Percentiles rank a stretch among this genome's conserved stretches.
Conservation (phyloP, 176 grass and related monocot genomes). For the sorghum (Sorghum bicolor) region DNA sequence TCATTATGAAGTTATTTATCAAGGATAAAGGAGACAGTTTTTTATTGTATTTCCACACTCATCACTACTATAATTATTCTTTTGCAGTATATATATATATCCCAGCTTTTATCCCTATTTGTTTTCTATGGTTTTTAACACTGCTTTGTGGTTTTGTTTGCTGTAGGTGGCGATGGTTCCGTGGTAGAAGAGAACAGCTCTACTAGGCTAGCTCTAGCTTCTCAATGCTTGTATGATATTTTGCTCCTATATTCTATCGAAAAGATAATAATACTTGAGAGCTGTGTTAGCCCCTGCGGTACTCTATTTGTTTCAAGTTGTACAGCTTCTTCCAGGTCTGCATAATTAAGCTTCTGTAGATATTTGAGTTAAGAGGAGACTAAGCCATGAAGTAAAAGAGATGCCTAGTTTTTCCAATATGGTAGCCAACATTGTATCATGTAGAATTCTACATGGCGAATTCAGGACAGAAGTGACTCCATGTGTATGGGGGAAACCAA, state of each 20-base stretch:
- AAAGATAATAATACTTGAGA: constrained; percentile 13
- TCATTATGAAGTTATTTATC: background rate
- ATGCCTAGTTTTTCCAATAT: constrained; percentile 24
- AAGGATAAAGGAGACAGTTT: background rate
- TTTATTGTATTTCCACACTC: background rate
- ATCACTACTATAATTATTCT: constrained; percentile 7
- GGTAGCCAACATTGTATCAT: constrained; percentile 10
- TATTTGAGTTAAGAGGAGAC: constrained; percentile 30
- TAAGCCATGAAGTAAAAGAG: background rate
- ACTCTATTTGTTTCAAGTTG: constrained; percentile 18
- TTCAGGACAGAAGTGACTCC: constrained; percentile 3
- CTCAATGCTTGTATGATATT: constrained; percentile 36
- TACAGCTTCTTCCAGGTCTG: constrained; percentile 15
- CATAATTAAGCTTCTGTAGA: constrained; percentile 33
- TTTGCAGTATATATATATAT: background rate
- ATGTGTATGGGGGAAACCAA: constrained; percentile 16
- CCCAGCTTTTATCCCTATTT: background rate
- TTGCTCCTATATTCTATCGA: constrained; percentile 7
- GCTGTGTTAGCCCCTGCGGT: constrained; percentile 11
- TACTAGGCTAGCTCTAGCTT: constrained; percentile 38
- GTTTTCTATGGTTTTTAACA: constrained; percentile 6
- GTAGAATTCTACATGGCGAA: constrained; percentile 9
- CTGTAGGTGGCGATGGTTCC: constrained; percentile 70
- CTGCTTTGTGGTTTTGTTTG: constrained; percentile 22
- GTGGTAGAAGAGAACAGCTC: constrained; percentile 69